A percentile compares a stretch with the other conserved stretches of the same genome.
Evolutionary conservation across 192 early-diverging fungal species (phyloP).

Genomic region (Coemansia sp.): DNA sequence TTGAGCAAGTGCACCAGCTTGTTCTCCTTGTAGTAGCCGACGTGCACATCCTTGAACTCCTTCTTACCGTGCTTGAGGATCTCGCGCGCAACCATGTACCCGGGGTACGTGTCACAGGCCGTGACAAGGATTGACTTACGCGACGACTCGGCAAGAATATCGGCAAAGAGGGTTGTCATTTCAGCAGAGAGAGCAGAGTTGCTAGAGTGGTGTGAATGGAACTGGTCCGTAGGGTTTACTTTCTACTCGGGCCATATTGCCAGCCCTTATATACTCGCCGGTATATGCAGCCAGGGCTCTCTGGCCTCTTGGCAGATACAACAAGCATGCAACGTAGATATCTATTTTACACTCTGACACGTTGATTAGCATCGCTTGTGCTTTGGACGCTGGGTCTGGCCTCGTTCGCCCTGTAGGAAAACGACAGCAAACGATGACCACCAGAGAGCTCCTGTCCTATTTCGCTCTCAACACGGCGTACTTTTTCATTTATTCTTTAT

Average conservation of each 20-base stretch:
- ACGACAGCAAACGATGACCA: too few relatives aligned
- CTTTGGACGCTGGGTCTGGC: too few relatives aligned
- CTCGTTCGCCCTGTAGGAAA: too few relatives aligned
- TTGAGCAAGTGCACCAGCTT: constrained; percentile 33
- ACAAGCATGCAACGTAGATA: too few relatives aligned
- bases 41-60: constrained; percentile 26
- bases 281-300: too few relatives aligned
- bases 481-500: neutral
- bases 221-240: neutral
- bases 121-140: constrained; percentile 37
- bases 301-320: too few relatives aligned
- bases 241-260: neutral
- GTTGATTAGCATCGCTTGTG: too few relatives aligned
- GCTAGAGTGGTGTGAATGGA: neutral
- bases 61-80: constrained; percentile 27
- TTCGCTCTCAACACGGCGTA: neutral
- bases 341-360: too few relatives aligned
- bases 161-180: constrained; percentile 31
- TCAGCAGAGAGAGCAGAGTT: neutral
- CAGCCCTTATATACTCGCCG: neutral
- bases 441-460: neutral
- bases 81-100: constrained; percentile 28
- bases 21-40: constrained; percentile 29
- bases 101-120: constrained; percentile 39
- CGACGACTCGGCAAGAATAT: constrained; percentile 18